Evolutionary conservation across 306 rosid species (phyloP), one percentile per base, ranked within the genome.

Genomic region (Dryas drummondii): DNA sequence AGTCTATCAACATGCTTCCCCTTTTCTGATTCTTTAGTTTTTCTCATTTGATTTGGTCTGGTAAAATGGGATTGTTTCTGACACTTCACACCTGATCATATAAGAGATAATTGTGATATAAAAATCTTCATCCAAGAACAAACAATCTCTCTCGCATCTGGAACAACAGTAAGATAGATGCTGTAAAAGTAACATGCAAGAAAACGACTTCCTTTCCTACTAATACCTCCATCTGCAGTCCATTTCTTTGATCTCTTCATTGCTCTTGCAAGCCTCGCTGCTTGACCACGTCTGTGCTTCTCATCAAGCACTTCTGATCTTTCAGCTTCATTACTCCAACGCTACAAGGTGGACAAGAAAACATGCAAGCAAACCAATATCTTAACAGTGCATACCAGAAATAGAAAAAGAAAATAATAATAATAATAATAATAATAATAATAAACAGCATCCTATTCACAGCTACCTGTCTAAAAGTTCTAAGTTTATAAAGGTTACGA

Each of bases 211-310:
- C 48, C 49, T 15, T 26, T 53, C 72, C 32, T 71, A 14, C 78
- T 77, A 59, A 75, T 82, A 78, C 86, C 90, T 84, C 73, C 81
- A 60, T 80, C 68, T 62, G 90, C 57, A 73, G 70, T 32, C 50
- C 32, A 11, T 17, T 67, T 85, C 83, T 63, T 81, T 2, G 54
- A 56, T 63, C 42, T 84, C 71, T 74, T 87, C 86, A 19, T 70
- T 16, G 82, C 87, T 82, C 86, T 88, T 61, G 69, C 80, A 66
- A 17, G 76, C 79, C 97, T 87, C 2, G 97, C 96, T 60, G 82
- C 96, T 40, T 80, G 88, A 72, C 98, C 94, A 16, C 92, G 81
- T 83, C 16, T 74, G 82, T 92, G 96, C 83, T 92, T 90, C 89
- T 92, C 96, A 56, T 82, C 80, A 67, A 92, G 89, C 73, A 90